Conservation (phyloP, 352 stramenopile genomes). For the Phytophthora sansomeana region DNA sequence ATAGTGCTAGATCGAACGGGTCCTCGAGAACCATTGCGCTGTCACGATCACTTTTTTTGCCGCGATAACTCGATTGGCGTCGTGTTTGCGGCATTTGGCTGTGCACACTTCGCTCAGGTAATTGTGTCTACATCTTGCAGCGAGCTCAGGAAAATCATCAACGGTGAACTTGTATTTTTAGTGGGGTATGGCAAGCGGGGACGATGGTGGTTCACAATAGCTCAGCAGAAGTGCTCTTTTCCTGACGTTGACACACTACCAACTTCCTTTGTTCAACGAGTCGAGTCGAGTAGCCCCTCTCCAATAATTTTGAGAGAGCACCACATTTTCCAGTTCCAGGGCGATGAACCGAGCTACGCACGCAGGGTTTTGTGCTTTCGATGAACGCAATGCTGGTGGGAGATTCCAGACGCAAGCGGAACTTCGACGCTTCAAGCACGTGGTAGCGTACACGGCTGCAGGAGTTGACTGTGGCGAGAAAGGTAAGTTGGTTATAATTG, state of each 20-base stretch:
- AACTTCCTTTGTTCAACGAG: neutral
- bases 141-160: neutral
- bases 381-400: conserved; percentile 79
- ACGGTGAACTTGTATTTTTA: conserved; percentile 33
- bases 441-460: conserved; percentile 57
- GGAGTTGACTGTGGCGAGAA: conserved; percentile 69
- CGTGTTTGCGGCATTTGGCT: conserved; percentile 4
- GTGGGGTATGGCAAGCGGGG: conserved; percentile 17
- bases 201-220: conserved; percentile 29
- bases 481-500: conserved; percentile 21
- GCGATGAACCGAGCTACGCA: conserved; percentile 70
- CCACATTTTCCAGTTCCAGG: neutral
- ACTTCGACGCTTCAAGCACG: conserved; percentile 80
- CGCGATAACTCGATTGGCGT: neutral
- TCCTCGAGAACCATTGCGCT: conserved; percentile 2
- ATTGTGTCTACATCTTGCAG: neutral
- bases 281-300: neutral
- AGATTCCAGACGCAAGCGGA: conserved; percentile 80
- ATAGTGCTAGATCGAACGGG: conserved; percentile 49
- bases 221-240: conserved; percentile 26
- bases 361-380: conserved; percentile 75
- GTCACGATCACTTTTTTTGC: conserved; percentile 1
- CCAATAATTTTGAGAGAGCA: conserved; percentile 3
- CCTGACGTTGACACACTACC: neutral
- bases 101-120: neutral